phyloP scores from a whole-genome alignment of 2,329 filamentous ascomycete genomes.

The Myriosclerotinia curreyana region DNA sequence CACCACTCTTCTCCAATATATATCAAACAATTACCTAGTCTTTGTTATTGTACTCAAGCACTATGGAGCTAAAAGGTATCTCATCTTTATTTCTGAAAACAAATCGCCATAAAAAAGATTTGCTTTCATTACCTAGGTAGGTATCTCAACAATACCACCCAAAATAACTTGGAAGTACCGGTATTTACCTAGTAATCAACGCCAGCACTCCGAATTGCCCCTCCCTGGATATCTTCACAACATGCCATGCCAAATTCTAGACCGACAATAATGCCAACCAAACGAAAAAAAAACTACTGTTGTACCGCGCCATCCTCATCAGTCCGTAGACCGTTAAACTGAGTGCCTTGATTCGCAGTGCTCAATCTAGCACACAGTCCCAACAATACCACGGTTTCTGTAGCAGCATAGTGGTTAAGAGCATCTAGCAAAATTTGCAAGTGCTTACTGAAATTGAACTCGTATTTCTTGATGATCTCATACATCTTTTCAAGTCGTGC shows the following conservation, averaged over 20 bases:
- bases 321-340: conserved; percentile 57
- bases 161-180: background rate
- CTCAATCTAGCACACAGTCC: conserved; percentile 81
- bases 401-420: conserved; percentile 94
- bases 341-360: conserved; percentile 74
- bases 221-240: conserved; percentile 25
- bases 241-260: conserved; percentile 17
- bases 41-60: conserved; percentile 2
- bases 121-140: background rate
- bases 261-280: conserved; percentile 6
- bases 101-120: background rate
- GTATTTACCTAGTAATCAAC: conserved; percentile 1
- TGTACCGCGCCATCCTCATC: conserved; percentile 50
- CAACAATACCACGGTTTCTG: conserved; percentile 90
- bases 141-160: background rate
- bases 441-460: conserved; percentile 88
- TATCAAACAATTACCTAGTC: background rate
- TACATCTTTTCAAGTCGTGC: conserved; percentile 52
- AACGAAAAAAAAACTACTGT: conserved; percentile 22
- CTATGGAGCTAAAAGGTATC: too few relatives aligned
- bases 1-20: background rate
- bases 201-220: conserved; percentile 17
- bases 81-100: conserved; percentile 1
- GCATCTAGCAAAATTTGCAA: conserved; percentile 92
- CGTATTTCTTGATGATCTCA: conserved; percentile 86